These are phyloP conservation scores for Aspergillus kassunensis DNA, from an alignment of 495 filamentous ascomycete genomes.

Conservation along the genomic window DNA sequence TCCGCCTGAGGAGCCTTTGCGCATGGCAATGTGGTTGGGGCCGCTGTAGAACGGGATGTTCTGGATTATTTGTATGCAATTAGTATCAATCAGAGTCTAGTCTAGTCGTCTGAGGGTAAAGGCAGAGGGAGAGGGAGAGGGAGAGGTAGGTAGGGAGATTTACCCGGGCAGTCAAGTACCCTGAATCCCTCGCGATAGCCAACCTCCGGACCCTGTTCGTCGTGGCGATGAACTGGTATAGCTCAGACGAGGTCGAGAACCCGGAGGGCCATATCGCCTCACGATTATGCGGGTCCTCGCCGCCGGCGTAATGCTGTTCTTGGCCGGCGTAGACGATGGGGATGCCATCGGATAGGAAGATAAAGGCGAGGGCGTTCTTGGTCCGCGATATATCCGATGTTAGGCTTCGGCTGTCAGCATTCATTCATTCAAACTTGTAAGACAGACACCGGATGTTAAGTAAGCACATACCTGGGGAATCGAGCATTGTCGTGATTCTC, in stretches of 20 bases:
- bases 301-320: constrained; percentile 59
- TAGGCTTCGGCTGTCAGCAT: background rate
- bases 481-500: constrained; percentile 68
- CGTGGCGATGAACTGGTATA: constrained; percentile 59
- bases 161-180: constrained; percentile 50
- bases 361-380: constrained; percentile 63
- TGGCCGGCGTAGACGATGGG: constrained; percentile 60
- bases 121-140: background rate
- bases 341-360: constrained; percentile 61
- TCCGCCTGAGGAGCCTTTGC: constrained; percentile 55
- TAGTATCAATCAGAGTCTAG: background rate
- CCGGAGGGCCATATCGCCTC: constrained; percentile 64
- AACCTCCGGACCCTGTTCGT: constrained; percentile 58
- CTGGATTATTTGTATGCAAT: too few relatives aligned
- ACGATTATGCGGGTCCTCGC: constrained; percentile 55
- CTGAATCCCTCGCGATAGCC: constrained; percentile 42
- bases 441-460: constrained; percentile 23
- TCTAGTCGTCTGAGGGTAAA: too few relatives aligned
- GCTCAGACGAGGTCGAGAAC: background rate
- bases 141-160: background rate
- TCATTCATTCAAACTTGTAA: too few relatives aligned
- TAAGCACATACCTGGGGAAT: constrained; percentile 33
- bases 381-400: constrained; percentile 34
- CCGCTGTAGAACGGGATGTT: constrained; percentile 55
- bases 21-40: constrained; percentile 53